Base-by-base conservation (phyloP, 495 filamentous ascomycete genomes). In the Friedmanniomyces simplex region DNA sequence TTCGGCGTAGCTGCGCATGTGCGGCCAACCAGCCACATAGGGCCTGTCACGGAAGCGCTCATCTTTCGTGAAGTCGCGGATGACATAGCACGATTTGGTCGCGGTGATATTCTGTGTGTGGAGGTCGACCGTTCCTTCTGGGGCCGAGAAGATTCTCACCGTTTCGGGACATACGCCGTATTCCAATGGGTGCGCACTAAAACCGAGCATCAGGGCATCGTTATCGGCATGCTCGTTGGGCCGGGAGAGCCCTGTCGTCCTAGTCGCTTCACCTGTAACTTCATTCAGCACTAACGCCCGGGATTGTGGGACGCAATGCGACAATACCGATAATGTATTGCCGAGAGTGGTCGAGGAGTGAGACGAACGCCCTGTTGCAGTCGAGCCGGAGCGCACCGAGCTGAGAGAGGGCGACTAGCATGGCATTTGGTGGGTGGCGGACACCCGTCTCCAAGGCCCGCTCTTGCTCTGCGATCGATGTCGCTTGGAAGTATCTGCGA, bases 31-130 rank as follows among this genome's bases (percentile, higher is more conserved):
- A 10, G 26, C 21, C 16, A 61, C 59, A 25, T 57, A 61, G 14
- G 53, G 30, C 18, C 66, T 63, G 37, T 72, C 51, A 37, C 60
- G 62, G 55, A 71, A 73, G 20, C 51, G 57, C 0, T 70, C 68
- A 42, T 73, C 63, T 37, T 68, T 63, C 5, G 57, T 56, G 24
- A 74, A 65, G 59, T 76, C 66, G 46, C 63, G 64, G 55, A 72
- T 55, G 14, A 67, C 32, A 16, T 68, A 51, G 13, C 28, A 32
- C 2, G 49, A 7, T 25, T 51, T 51, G 49, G 25, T 32, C 11
- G 49, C 49, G n/a, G 49, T 51, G 49, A 51, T 51, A 24, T 51
- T 51, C 2, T 1, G 16, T 2, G 49, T 51, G 7, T n/a, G 2
- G 2, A 51, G 49, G 28, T 34, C 49, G 2, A 7, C 25, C 11